Evolutionary conservation across 495 filamentous ascomycete species (phyloP).

Genomic region (Neurospora sp.): DNA sequence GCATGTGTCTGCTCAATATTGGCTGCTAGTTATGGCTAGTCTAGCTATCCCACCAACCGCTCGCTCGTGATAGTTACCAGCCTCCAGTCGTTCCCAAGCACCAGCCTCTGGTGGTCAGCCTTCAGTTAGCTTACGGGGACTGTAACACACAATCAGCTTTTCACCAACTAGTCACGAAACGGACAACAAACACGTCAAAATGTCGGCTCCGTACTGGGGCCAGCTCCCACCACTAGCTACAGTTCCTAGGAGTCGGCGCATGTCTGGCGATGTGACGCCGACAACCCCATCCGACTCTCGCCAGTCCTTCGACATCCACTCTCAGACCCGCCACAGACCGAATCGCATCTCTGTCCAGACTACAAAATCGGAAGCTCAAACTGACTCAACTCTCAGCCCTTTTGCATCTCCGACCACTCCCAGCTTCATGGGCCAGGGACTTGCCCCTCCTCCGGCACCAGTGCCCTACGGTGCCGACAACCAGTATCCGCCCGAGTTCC

Average conservation of each 20-base stretch:
- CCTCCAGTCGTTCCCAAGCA: background rate
- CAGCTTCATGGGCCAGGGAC: slow-evolving; percentile 33
- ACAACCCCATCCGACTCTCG: slow-evolving; percentile 17
- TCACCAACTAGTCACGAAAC: slow-evolving; percentile 5
- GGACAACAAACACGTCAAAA: slow-evolving; percentile 19
- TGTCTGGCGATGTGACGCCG: slow-evolving; percentile 30
- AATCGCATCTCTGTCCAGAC: slow-evolving; percentile 34
- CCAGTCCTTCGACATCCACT: slow-evolving; percentile 32
- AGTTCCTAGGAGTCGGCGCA: slow-evolving; percentile 24
- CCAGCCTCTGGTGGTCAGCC: background rate
- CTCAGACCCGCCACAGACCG: slow-evolving; percentile 22
- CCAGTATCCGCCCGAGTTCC: slow-evolving; percentile 33
- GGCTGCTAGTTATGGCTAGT: slow-evolving; percentile 12
- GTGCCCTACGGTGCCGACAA: slow-evolving; percentile 30
- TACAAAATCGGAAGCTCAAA: slow-evolving; percentile 34
- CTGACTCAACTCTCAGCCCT: slow-evolving; percentile 41
- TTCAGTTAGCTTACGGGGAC: background rate
- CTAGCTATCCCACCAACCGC: background rate
- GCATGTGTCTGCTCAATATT: slow-evolving; percentile 40
- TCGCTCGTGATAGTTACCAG: background rate
- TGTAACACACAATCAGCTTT: background rate
- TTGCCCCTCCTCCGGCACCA: slow-evolving; percentile 41
- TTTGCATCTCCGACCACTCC: slow-evolving; percentile 40
- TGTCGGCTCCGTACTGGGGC: slow-evolving; percentile 35
- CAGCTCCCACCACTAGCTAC: slow-evolving; percentile 24